Evolutionary conservation across 305 asterid genomes (phyloP).

Genomic region (Fraxinus floribunda): DNA sequence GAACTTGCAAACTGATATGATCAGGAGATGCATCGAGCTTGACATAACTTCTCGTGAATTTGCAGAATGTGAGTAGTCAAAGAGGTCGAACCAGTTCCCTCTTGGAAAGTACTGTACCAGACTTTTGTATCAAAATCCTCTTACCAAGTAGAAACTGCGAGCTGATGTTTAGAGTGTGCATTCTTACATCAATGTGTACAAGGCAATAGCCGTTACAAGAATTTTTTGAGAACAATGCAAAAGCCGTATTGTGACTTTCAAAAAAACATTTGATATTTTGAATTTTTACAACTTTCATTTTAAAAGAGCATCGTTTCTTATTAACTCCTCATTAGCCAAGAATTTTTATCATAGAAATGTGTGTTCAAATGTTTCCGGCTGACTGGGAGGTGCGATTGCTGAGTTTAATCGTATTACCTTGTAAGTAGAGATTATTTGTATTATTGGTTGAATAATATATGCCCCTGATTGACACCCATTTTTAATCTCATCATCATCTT

Average conservation of each 20-base stretch:
- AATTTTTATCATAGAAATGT: background rate
- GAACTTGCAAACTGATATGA: slow-evolving; percentile 56
- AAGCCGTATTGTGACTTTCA: no score
- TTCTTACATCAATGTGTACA: background rate
- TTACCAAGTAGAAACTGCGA: background rate
- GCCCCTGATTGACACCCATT: no score
- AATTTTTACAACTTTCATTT: background rate
- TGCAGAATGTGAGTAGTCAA: no score
- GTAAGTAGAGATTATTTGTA: background rate
- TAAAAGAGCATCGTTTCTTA: background rate
- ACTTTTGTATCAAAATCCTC: background rate
- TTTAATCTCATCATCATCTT: no score
- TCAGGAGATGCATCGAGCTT: slow-evolving; percentile 69
- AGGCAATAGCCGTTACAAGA: no score
- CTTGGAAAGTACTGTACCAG: background rate
- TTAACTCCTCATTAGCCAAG: background rate
- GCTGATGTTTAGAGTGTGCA: background rate
- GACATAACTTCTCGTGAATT: no score
- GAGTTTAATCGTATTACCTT: slow-evolving; percentile 16
- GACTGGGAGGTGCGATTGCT: no score
- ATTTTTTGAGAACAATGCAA: background rate
- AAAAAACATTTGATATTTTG: no score
- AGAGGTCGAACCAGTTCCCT: background rate
- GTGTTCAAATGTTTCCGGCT: no score
- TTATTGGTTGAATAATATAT: background rate